Base-by-base conservation (phyloP, 192 early-diverging fungal species). In the Jimgerdemannia lactiflua region DNA sequence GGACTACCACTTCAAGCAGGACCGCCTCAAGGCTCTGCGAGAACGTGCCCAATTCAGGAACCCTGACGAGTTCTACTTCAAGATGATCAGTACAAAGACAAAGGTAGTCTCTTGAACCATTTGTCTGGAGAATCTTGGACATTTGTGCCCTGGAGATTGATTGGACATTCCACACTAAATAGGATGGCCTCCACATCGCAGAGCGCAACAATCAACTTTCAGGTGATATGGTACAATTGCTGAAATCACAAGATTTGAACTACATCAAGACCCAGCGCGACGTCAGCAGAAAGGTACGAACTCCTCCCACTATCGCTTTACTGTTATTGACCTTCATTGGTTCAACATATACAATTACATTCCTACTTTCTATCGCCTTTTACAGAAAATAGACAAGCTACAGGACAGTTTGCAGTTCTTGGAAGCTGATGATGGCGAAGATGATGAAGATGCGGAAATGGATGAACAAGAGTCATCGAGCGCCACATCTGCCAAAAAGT, bases 31-130 rank as follows among this genome's bases (percentile, higher is more conserved):
- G 86, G 87, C 91, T 39, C 86, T 99, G 80, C 87, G 90, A 42
- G 89, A 94, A 78, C 97, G 96, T 77, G 98, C 98, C 3, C 82
- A 90, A 14, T 85, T 90, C 71, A 85, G 91, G 76, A 99, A 99
- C 84, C 95, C 94, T 3, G 98, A 99, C 81, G 98, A 99, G 86
- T 99, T 99, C 81, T 98, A 98, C 87, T 97, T 96, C 78, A 94
- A 91, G 80, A 99, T 99, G 98, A 90, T 96, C 79, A 92, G 92
- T 75, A 77, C 90, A 20, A 89, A 92, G 75, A 94, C 95, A 71
- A 94, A 95, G 81, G 86, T 89, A 29, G 29, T 29, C 29, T 29
- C 29, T 29, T 29, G 29, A 1, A 80, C 43, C 49, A 70, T 43
- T 76, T 68, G 29, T 29, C 29, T 80, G 19, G 9, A 68, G 29